Conservation (phyloP, 129 eudicot genomes). For the Gnaphalium uliginosum region DNA sequence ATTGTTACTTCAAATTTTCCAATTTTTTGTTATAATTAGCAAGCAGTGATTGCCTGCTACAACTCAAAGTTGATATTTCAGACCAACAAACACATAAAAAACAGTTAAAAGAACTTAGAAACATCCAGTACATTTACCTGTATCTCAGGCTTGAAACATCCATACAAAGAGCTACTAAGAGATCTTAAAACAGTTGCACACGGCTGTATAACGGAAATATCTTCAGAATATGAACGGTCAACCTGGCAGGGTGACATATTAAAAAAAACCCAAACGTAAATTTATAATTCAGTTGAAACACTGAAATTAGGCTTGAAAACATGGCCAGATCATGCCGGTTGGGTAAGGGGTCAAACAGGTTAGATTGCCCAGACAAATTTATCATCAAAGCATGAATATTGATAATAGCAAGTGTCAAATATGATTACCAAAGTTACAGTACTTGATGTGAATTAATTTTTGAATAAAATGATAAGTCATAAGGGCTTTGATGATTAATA, state of each 20-base stretch:
- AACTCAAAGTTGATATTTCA: neutral
- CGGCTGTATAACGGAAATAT: slow-evolving; percentile 61
- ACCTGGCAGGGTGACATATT: slow-evolving; percentile 44
- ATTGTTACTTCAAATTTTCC: neutral
- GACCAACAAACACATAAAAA: neutral
- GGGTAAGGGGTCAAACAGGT: neutral
- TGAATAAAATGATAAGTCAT: no score
- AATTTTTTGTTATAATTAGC: neutral
- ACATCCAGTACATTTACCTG: slow-evolving; percentile 47
- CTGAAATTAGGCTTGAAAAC: neutral
- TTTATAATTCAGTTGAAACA: neutral
- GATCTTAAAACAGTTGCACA: slow-evolving; percentile 63
- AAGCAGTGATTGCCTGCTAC: neutral
- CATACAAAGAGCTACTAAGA: slow-evolving; percentile 52
- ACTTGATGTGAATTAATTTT: neutral
- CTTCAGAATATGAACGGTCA: slow-evolving; percentile 51
- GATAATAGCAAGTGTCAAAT: neutral
- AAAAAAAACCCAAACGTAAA: slow-evolving; percentile 4
- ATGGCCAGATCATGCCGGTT: neutral
- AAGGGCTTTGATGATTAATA: neutral
- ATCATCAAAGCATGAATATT: neutral
- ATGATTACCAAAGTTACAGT: neutral
- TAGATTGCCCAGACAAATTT: neutral
- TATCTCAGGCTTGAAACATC: slow-evolving; percentile 47
- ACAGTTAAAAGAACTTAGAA: neutral